Evolutionary conservation across 345 rosid genomes (phyloP).

Genomic region (Eucalyptus sideroxylon): DNA sequence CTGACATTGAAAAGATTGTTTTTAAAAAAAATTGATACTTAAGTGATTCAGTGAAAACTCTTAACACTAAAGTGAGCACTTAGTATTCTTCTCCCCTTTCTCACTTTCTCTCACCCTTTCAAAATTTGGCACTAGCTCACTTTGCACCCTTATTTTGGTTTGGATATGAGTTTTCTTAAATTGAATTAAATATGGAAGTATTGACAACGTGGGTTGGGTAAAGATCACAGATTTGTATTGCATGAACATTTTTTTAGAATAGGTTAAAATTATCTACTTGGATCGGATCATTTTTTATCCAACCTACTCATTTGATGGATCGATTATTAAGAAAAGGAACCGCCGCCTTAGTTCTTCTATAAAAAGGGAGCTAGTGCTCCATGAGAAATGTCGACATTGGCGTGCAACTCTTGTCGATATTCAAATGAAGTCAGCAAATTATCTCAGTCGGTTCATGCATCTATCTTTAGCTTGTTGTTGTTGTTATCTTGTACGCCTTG

Average conservation of each 20-base stretch:
- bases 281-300: no score
- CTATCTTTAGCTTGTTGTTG: neutral
- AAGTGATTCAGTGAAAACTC: rapidly evolving
- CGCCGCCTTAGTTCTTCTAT: neutral
- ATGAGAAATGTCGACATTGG: neutral
- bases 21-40: no score
- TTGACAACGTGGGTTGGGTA: no score
- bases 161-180: neutral
- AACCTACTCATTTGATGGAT: neutral
- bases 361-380: neutral
- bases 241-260: no score
- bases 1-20: rapidly evolving
- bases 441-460: neutral
- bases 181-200: no score
- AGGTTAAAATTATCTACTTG: neutral
- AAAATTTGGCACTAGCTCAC: neutral
- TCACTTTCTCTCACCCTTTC: no score
- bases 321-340: neutral
- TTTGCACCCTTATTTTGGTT: rapidly evolving
- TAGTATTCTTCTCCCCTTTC: no score
- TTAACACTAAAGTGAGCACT: no score
- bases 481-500: neutral
- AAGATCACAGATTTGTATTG: neutral
- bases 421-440: neutral
- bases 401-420: neutral